Base-by-base conservation (phyloP, 2,329 filamentous ascomycete genomes). In the Ceratocystis papillata region DNA sequence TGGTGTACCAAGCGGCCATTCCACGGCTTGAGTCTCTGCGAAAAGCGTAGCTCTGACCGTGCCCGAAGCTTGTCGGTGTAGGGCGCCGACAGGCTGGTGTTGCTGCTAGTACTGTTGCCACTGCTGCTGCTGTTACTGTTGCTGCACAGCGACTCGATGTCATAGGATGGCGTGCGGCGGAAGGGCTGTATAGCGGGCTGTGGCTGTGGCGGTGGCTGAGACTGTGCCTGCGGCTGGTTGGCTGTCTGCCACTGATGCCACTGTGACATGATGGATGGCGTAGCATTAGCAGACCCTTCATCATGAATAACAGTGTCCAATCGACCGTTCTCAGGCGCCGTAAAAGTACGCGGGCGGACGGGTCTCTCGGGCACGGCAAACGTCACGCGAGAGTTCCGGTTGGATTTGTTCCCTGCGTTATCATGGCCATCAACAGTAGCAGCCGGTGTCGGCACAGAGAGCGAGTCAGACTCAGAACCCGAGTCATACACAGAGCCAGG, bases 1-100 rank as follows among this genome's bases (percentile, higher is more conserved):
- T 96, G 90, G 15, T 85, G 79, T 62, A 84, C 83, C 10, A 97
- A 82, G 12, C 90, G 84, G 0, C 93, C 92, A 70, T 90, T 87
- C 78, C 83, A 96, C 0, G 88, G 82, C 67, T 79, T 85, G 1
- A 97, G 83, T 53, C 89, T 88, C 72, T 94, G 85, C 0, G 77
- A 67, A 70, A 90, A 96, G 0, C 89, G 85, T 70, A 87, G 84
- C 4, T 83, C 80, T 0, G 90, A 87, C 25, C 81, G 81, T 6
- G 84, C 76, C 45, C 86, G 84, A 55, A 92, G 83, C 59, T 81
- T 80, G 66, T 85, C 82, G 0, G 90, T 96, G 75, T 96, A 96
- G 2, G 76, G 37, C n/a, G 22, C 48, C 5, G 65, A 65, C 3
- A 63, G 62, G 20, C 53, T 57, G 3, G 4, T 57, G 5, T 57